Evolutionary conservation across 1,284 basidiomycete genomes (phyloP).

Genomic region (Porphyrellus sp.): DNA sequence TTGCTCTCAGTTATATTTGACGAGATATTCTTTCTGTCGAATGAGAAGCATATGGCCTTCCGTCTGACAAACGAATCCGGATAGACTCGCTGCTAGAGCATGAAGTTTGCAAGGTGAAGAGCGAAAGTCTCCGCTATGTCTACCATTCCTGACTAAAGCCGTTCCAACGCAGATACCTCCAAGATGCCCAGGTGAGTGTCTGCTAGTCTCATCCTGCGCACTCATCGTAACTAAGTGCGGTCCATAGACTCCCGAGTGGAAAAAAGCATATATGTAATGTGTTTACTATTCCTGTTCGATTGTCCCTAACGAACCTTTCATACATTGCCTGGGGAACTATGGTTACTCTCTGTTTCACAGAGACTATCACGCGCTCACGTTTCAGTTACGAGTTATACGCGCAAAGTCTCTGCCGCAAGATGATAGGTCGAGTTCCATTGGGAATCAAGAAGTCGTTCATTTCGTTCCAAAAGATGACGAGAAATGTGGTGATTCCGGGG

Average conservation of each 20-base stretch:
- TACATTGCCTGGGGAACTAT: background rate
- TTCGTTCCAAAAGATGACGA: background rate
- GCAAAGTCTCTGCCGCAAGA: conserved; percentile 18
- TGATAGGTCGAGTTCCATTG: conserved; percentile 16
- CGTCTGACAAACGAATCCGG: background rate
- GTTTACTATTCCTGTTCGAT: background rate
- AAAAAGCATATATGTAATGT: conserved; percentile 74
- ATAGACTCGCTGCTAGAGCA: conserved; percentile 19
- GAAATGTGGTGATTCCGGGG: background rate
- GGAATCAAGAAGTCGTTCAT: background rate
- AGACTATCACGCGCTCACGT: conserved; percentile 73
- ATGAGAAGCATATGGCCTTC: background rate
- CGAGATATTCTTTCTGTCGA: background rate
- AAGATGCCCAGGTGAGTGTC: conserved; percentile 62
- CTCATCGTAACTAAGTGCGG: conserved; percentile 1
- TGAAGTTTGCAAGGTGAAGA: conserved; percentile 57
- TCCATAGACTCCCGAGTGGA: conserved; percentile 76
- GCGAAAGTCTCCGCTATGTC: background rate
- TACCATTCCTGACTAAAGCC: conserved; percentile 5
- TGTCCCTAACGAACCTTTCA: background rate
- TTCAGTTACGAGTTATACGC: conserved; percentile 58
- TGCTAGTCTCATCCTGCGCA: background rate
- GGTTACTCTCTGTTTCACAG: conserved; percentile 37
- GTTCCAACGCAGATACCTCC: conserved; percentile 49
- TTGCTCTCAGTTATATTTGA: conserved; percentile 1